Base-by-base conservation (phyloP, 495 filamentous ascomycete species). In the Penicillium odoratum region DNA sequence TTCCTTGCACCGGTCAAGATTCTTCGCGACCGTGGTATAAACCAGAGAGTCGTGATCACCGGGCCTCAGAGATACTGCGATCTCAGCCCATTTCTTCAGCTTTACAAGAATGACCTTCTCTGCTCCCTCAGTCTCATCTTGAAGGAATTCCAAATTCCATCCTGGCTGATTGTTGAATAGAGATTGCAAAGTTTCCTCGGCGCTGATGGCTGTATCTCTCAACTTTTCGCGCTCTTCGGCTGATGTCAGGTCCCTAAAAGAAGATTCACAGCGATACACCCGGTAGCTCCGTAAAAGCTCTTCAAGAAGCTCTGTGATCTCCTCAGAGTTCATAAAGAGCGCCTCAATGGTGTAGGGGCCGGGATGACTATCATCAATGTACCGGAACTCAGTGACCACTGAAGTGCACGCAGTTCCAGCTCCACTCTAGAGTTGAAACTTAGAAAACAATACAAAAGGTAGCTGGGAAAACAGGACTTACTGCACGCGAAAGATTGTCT, bases 311-410 rank as follows among this genome's bases (percentile, higher is more conserved):
- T 67, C 65, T 18, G 43, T 60, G 2, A 67, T 59, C 28, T 70
- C 68, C 5, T 53, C 26, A 1, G 26, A 3, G 44, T 53, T 44
- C 71, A 74, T 74, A 38, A 61, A 71, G 1, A 69, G 57, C 5
- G 61, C 63, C 55, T 72, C 68, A 21, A 75, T 54, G 0, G 69
- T 73, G 26, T 60, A 75, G 0, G 52, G 48, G 0, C 53, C 16
- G 0, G 55, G 58, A 31, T 70, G 64, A 1, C 8, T 2, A 0
- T 58, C 62, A 59, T 74, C 57, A 0, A 60, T 16, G 16, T 62
- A 15, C 34, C 71, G 67, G 53, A 68, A 73, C 43, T 75, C 70
- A 4, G 64, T 73, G 1, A 69, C 64, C 4, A 75, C 70, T 7
- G 59, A 68, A 10, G 72, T 75, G 43, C 70, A 75, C 18, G 72